A percentile compares a stretch with the other conserved stretches of the same genome.
phyloP scores from a whole-genome alignment of 768 basidiomycete species.

The Basidioascus undulatus region DNA sequence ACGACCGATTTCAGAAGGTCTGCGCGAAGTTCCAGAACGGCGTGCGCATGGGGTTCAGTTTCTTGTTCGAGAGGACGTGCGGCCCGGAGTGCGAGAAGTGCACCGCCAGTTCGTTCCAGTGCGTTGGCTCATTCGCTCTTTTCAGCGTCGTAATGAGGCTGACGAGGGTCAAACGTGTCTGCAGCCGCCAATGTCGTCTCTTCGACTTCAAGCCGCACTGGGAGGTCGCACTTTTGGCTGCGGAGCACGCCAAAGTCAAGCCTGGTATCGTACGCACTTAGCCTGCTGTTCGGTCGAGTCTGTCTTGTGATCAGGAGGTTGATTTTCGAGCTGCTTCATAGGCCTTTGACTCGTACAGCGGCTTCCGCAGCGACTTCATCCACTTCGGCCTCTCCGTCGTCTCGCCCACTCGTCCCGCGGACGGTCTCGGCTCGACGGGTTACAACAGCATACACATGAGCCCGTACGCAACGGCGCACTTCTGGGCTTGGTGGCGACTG shows the following conservation, averaged over 20 bases:
- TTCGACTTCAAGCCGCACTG: slow-evolving; percentile 66
- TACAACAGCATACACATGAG: slow-evolving; percentile 63
- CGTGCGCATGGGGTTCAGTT: slow-evolving; percentile 64
- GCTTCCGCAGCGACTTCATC: slow-evolving; percentile 80
- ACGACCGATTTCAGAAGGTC: slow-evolving; percentile 30
- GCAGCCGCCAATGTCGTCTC: slow-evolving; percentile 49
- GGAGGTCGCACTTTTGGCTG: slow-evolving; percentile 32
- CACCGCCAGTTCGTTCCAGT: slow-evolving; percentile 31
- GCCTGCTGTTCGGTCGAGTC: neutral
- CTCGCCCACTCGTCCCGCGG: slow-evolving; percentile 25
- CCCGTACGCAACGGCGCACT: slow-evolving; percentile 62
- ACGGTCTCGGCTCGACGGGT: slow-evolving; percentile 3
- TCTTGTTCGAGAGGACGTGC: slow-evolving; percentile 61
- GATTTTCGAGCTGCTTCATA: slow-evolving; percentile 3
- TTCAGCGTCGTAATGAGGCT: too few species aligned
- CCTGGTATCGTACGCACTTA: neutral
- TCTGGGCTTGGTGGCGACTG: slow-evolving; percentile 74
- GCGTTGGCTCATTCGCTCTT: too few species aligned
- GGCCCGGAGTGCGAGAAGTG: slow-evolving; percentile 35
- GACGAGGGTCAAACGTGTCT: too few species aligned
- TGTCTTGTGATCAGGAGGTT: neutral
- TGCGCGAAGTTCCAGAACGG: slow-evolving; percentile 67
- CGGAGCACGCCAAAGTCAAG: slow-evolving; percentile 10
- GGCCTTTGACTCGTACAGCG: slow-evolving; percentile 48
- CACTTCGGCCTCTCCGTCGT: slow-evolving; percentile 71